Evolutionary conservation across 192 early-diverging fungal species (phyloP).

Genomic region (Rhizophagus clarus): DNA sequence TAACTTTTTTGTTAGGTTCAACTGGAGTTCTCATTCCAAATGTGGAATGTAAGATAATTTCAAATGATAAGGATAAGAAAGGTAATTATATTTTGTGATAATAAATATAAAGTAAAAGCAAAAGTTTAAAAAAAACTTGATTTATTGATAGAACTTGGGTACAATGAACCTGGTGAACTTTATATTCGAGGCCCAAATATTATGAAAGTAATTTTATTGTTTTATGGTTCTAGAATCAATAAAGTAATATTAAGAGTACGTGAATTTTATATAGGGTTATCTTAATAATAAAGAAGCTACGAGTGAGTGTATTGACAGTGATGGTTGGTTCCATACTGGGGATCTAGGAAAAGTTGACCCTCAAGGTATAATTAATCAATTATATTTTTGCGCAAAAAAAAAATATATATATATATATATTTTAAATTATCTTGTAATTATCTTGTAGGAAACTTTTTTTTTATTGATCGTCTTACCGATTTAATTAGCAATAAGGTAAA

Average conservation of each 20-base stretch:
- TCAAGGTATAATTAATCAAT: too few species aligned
- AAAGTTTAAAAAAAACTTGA: background rate
- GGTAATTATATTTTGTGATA: constrained; percentile 30
- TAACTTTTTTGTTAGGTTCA: constrained; percentile 48
- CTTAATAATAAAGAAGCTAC: constrained; percentile 80
- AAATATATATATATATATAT: too few species aligned
- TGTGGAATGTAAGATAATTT: constrained; percentile 73
- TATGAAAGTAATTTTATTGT: constrained; percentile 68
- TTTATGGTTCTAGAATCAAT: too few species aligned
- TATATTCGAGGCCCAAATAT: constrained; percentile 87
- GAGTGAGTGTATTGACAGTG: constrained; percentile 63
- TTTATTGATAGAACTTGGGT: constrained; percentile 45
- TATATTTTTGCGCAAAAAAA: too few species aligned
- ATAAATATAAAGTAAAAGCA: too few species aligned
- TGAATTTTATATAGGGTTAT: constrained; percentile 60
- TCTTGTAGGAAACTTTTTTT: constrained; percentile 49
- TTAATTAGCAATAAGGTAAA: constrained; percentile 89
- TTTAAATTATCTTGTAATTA: too few species aligned
- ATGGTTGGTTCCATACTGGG: constrained; percentile 82
- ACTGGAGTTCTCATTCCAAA: constrained; percentile 74
- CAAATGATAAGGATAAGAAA: constrained; percentile 68
- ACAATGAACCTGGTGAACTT: constrained; percentile 73
- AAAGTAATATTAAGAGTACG: too few species aligned
- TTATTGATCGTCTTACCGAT: constrained; percentile 83
- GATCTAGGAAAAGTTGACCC: constrained; percentile 75